Base-by-base conservation (phyloP, 1,284 basidiomycete species). In the Austroboletus niveus region DNA sequence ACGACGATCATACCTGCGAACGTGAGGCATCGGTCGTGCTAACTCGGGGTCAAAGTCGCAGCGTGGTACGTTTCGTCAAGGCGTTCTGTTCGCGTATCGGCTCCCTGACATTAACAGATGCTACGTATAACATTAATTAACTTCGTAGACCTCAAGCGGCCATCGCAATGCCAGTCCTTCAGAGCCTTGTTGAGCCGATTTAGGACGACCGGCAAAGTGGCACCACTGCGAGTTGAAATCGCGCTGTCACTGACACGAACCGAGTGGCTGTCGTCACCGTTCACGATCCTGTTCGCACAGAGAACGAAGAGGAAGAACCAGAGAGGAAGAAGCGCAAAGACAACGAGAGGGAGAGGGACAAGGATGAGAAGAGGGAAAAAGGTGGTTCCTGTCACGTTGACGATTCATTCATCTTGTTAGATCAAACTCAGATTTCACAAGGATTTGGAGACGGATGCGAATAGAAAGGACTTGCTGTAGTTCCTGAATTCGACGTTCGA, bases 391-490 rank as follows among this genome's bases (percentile, higher is more conserved):
- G 27, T 8, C 80, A 0, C 81, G 81, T 29, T 29, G 27, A 29
- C 27, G 27, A 5, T 29, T 6, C 8, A 6, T 29, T 29, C 1
- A 5, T 5, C 6, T 29, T 29, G 27, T 6, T 29, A 82, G 27
- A 29, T 29, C 27, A 83, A 82, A 60, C 61, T 83, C 40, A 82
- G 80, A 60, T 76, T 82, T 4, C 80, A 39, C 15, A 35, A 35
- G 4, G 34, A 35, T 35, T 35, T 5, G 15, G 34, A 35, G 34
- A 35, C 14, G 34, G 34, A 35, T 14, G 34, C 34, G 2, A 35
- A 35, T 45, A 35, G 34, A 35, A n/a, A 35, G 34, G 34, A 35
- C 34, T n/a, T 35, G 11, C 7, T 35, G 15, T 10, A 14, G 11
- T 35, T 35, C 34, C 34, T 35, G 12, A 35, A 35, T 35, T 35